Conservation (phyloP, 306 rosid species). For the Glycine tomentella region DNA sequence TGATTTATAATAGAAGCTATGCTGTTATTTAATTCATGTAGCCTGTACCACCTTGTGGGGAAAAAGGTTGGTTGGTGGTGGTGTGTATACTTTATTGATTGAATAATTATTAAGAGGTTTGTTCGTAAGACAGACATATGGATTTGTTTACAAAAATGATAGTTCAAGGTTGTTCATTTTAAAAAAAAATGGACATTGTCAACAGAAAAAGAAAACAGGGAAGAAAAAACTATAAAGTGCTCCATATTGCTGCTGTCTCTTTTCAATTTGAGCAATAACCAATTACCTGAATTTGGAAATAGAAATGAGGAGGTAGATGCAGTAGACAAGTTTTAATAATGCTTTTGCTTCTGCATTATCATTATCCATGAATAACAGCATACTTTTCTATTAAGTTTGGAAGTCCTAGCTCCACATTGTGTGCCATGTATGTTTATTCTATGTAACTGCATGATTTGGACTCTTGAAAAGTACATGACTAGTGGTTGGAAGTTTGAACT, state of each 20-base stretch:
- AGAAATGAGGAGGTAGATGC: background rate
- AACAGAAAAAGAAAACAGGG: background rate
- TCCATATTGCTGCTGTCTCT: background rate
- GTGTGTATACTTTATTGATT: background rate
- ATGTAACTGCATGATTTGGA: background rate
- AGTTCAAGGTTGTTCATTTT: background rate
- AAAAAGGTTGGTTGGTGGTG: background rate
- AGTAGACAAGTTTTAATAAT: background rate
- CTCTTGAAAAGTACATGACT: background rate
- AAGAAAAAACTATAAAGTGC: background rate
- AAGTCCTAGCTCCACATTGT: too few relatives aligned
- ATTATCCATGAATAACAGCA: background rate
- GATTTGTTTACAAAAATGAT: conserved; percentile 6
- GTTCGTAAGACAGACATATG: conserved; percentile 4
- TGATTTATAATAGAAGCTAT: background rate
- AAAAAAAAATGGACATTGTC: conserved; percentile 1
- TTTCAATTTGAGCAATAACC: background rate
- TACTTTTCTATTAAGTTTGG: background rate
- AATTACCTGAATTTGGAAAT: background rate
- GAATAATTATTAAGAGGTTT: conserved; percentile 2
- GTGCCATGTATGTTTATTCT: background rate
- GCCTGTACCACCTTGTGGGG: background rate
- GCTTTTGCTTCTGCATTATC: background rate
- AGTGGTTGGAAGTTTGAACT: too few relatives aligned
- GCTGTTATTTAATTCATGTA: background rate